Evolutionary conservation across 495 filamentous ascomycete genomes (phyloP).

Genomic region (Xylaria venustula): DNA sequence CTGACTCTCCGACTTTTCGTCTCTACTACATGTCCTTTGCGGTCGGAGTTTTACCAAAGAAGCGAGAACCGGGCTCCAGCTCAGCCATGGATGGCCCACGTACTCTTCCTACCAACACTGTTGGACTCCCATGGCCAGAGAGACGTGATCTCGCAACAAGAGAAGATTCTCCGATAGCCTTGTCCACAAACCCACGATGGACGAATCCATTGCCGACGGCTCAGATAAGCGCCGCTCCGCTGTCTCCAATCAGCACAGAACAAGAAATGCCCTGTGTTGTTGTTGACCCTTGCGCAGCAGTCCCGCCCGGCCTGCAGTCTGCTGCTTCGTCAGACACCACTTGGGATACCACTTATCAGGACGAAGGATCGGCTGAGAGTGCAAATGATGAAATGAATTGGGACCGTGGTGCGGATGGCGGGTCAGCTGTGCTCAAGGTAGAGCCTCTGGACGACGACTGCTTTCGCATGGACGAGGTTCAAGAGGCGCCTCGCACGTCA

Average conservation of each 20-base stretch:
- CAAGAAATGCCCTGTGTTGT: constrained; percentile 35
- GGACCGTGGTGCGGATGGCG: constrained; percentile 38
- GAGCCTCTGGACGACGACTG: constrained; percentile 49
- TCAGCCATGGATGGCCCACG: constrained; percentile 41
- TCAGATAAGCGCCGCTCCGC: constrained; percentile 41
- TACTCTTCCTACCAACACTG: constrained; percentile 40
- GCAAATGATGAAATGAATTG: constrained; percentile 32
- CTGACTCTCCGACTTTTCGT: constrained; percentile 31
- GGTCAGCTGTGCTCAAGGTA: constrained; percentile 39
- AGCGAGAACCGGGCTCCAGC: constrained; percentile 16
- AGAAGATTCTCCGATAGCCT: constrained; percentile 34
- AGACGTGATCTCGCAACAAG: constrained; percentile 44
- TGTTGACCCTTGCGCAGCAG: constrained; percentile 30
- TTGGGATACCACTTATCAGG: constrained; percentile 35
- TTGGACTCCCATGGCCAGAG: constrained; percentile 42
- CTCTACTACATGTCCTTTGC: constrained; percentile 26
- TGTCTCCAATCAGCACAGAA: constrained; percentile 51
- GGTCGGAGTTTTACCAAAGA: background rate
- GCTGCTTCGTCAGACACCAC: constrained; percentile 33
- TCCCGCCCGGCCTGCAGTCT: constrained; percentile 32
- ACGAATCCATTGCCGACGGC: constrained; percentile 30
- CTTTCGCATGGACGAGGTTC: constrained; percentile 46
- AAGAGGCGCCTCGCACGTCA: constrained; percentile 39
- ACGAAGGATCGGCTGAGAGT: constrained; percentile 23
- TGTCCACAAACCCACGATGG: constrained; percentile 39